Evolutionary conservation across 1,284 basidiomycete species (phyloP), one percentile per base, ranked within the genome.

Genomic region (Heimioporus punctisporus): DNA sequence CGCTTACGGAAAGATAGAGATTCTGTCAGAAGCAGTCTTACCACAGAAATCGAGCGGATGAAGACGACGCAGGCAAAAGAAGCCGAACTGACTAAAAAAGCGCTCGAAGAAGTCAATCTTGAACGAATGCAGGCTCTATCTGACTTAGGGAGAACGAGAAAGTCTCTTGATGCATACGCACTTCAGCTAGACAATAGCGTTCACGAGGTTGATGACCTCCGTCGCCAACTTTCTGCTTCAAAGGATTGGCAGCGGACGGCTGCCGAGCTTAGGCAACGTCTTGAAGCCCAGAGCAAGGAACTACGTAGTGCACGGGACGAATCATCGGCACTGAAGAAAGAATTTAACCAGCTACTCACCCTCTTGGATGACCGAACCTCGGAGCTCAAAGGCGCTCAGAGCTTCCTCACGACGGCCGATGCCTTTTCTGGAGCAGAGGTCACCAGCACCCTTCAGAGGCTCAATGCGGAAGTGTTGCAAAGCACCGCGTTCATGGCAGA

Each of bases 351-450:
- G 27, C 37, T 72, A 12, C 12, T 24, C 44, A 52, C 62, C 9
- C 56, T 73, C 21, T 48, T 73, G 14, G 59, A 71, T 12, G 64
- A 70, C 26, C 65, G 73, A 11, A 74, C 70, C 21, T 64, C 61
- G 23, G 72, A 73, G 52, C 63, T 74, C 26, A 73, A 75, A 52
- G 72, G 68, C 27, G 73, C 69, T 12, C 72, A 73, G 53, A 71
- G 63, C 44, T 73, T 69, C 58, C 60, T 74, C 44, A 64, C 60
- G 1, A 72, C 66, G 0, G 65, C 69, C 1, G 70, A 72, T 34
- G 26, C 60, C 5, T 65, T 65, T 50, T 71, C 72, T 23, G 73
- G 71, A 2, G 58, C 60, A 15, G 73, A 73, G 47, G 64, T 75
- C 40, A 64, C 64, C 37, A 63, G 39, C 21, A 66, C 72, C 42